Evolutionary conservation across 1,139 yeast species (phyloP), one percentile per base, ranked within the genome.

Genomic region (Magnusiomyces ingens): DNA sequence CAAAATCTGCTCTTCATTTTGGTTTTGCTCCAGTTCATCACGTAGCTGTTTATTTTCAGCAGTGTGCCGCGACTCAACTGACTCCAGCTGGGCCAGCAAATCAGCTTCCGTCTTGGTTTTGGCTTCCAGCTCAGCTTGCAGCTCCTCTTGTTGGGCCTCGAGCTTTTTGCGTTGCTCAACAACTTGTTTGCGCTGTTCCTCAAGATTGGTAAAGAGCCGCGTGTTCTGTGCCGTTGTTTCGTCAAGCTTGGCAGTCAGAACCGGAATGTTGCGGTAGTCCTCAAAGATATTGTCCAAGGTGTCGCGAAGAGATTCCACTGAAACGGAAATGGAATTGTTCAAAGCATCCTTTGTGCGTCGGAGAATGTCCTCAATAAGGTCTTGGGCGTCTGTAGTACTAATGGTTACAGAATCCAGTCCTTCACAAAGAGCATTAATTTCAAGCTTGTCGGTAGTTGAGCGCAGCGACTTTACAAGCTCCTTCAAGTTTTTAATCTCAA

Each of bases 1-100:
- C 10, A 45, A 13, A 45, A 45, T 45, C 15, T 35, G 40, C 36
- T 45, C 48, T 22, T 45, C 48, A 21, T 45, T 45, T 18, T 45
- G 41, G 11, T 10, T 19, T n/a, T 45, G 26, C 18, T 45, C 48
- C 12, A 45, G 35, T 13, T 45, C 41, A 8, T 11, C 26, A 4
- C 19, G 19, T 12, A 45, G 18, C 11, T 45, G 26, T 15, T 45
- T 26, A 19, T 11, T 21, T 22, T 43, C 35, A n/a, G 17, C 41
- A n/a, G 10, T n/a, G 41, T n/a, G 41, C 4, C 8, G 32, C 8
- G 32, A 26, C 32, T 26, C 32, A 26, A 26, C 32, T 5, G 32
- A 5, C 8, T 26, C 32, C 8, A 26, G 4, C 32, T 26, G 32
- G 4, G 32, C 8, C 32, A 26, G 8, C 8, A 26, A 26, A 26